Base-by-base conservation (phyloP, 2,329 filamentous ascomycete species). In the Hymenoscyphus scutula region DNA sequence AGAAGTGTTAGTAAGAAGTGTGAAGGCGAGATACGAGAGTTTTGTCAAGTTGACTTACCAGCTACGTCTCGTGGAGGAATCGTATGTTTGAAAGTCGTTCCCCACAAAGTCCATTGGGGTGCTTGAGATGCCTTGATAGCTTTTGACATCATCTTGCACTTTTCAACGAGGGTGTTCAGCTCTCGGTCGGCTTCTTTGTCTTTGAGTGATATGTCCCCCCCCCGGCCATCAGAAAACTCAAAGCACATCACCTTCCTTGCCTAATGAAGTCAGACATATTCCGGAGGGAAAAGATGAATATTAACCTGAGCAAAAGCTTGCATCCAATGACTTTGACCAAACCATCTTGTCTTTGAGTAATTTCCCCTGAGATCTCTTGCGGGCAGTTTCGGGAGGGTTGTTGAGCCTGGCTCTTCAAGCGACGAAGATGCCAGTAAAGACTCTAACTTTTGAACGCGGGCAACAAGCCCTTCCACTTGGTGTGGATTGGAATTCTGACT, bases 261-360 rank as follows among this genome's bases (percentile, higher is more conserved):
- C 57, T 62, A n/a, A 23, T 5, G n/a, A 19, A 3, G 23, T 64
- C n/a, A 64, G 55, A 15, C 32, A 11, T 17, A 17, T 53, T 5
- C 15, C 13, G 6, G 0, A 19, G 10, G n/a, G 10, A 38, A 1
- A 8, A 7, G n/a, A 53, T 34, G 27, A 23, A 10, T 15, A 64
- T 64, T 57, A 66, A 70, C 69, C 57, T 65, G 61, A 48, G 62
- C 65, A 29, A 68, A 68, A 3, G 68, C 68, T 48, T 67, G 63
- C 65, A 69, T 69, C 70, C 70, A 72, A 55, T 72, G 70, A 53
- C 64, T 70, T 25, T 66, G 64, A 5, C 71, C 71, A 57, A 66
- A 70, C 29, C 68, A 69, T 27, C 68, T 56, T 1, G 69, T 69
- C 53, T 72, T 72, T 7, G 69, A 67, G 3, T 71, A 51, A 29